These are phyloP conservation scores for Lathyrus sativus DNA, from an alignment of 306 rosid genomes.

Conservation along the genomic window DNA sequence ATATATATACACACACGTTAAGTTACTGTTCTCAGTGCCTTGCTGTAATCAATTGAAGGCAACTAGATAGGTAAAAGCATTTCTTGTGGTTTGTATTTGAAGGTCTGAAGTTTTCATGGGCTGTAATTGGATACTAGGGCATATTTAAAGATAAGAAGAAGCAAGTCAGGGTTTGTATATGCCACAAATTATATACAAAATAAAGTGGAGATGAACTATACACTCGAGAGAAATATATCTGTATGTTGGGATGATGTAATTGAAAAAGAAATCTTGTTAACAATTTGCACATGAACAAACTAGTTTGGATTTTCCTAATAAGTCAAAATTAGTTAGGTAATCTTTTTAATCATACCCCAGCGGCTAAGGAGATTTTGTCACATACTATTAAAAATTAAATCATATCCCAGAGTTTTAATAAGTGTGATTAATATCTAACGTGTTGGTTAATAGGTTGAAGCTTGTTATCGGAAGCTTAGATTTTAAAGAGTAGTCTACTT, in stretches of 20 bases:
- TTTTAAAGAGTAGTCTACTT: too few relatives aligned
- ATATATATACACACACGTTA: too few relatives aligned
- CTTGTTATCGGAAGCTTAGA: too few relatives aligned
- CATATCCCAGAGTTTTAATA: too few relatives aligned
- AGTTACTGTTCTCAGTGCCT: neutral
- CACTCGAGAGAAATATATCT: constrained; percentile 14
- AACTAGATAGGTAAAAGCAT: constrained; percentile 23
- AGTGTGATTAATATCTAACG: too few relatives aligned
- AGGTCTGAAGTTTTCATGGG: constrained; percentile 28
- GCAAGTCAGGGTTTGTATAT: constrained; percentile 21
- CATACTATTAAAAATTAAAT: too few relatives aligned
- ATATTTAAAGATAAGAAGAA: constrained; percentile 43
- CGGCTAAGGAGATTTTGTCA: neutral
- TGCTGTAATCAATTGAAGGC: constrained; percentile 41
- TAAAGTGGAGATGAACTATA: constrained; percentile 26
- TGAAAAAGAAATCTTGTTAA: constrained; percentile 36
- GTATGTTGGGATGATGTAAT: constrained; percentile 46
- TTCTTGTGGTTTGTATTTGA: constrained; percentile 1
- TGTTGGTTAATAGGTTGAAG: too few relatives aligned
- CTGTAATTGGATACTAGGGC: constrained; percentile 19
- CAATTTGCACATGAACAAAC: neutral
- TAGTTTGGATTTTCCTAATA: neutral
- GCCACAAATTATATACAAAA: constrained; percentile 35
- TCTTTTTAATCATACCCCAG: neutral
- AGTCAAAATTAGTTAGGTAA: neutral